Percentiles rank a stretch among this genome's conserved stretches.
These are phyloP conservation scores for Pythium rishiriense DNA, from an alignment of 352 stramenopile species.

Conservation along the genomic window DNA sequence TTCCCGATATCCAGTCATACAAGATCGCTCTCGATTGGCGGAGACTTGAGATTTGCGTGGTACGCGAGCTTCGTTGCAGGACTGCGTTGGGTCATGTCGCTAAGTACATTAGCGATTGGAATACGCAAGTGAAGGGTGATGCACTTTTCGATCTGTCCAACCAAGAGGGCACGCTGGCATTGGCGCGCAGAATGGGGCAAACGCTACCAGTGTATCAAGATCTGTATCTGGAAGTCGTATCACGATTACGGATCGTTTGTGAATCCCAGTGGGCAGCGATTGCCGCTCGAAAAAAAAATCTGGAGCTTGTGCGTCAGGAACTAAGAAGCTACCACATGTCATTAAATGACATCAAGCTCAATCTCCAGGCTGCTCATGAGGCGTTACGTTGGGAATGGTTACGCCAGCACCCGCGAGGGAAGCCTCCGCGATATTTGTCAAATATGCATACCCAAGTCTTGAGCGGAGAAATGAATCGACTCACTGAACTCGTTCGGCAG, in stretches of 20 bases:
- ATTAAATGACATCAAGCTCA: not conserved
- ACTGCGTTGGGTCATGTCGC: constrained; percentile 8
- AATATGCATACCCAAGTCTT: constrained; percentile 8
- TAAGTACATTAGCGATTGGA: constrained; percentile 14
- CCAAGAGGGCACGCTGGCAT: constrained; percentile 9
- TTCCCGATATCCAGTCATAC: not conserved
- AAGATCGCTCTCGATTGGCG: constrained; percentile 18
- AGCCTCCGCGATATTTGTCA: constrained; percentile 1
- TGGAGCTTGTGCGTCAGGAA: constrained; percentile 10
- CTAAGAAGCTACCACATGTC: not conserved
- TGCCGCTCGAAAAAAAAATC: not conserved
- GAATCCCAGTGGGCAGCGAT: constrained; percentile 10
- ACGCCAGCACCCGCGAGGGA: not conserved
- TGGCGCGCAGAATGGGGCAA: constrained; percentile 13
- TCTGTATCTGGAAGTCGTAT: constrained; percentile 7
- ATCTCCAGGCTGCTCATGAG: constrained; percentile 5
- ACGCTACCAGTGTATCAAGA: constrained; percentile 15
- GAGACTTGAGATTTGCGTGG: constrained; percentile 11
- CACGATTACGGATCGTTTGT: not conserved
- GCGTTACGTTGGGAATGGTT: constrained; percentile 9
- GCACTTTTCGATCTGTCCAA: constrained; percentile 21
- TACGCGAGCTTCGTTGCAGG: constrained; percentile 1
- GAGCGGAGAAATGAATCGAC: constrained; percentile 14
- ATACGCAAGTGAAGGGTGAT: not conserved
- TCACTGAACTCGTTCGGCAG: constrained; percentile 20